These are phyloP conservation scores for Arthrobotrys iridis DNA, from an alignment of 2,329 filamentous ascomycete genomes.

Conservation along the genomic window DNA sequence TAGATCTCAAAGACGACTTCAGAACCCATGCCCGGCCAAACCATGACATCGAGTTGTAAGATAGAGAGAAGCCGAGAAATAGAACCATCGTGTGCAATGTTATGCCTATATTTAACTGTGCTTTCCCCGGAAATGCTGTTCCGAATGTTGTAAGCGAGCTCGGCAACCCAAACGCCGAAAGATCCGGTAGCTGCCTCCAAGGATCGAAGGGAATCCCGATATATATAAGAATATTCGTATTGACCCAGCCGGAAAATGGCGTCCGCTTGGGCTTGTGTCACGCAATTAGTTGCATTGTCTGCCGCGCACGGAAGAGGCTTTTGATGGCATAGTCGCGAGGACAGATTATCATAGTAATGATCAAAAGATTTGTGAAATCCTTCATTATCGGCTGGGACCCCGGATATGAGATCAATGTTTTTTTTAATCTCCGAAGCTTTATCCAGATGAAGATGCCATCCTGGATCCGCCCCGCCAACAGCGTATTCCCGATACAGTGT, in stretches of 20 bases:
- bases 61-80: conserved; percentile 74
- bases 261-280: conserved; percentile 72
- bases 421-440: conserved; percentile 68
- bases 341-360: conserved; percentile 87
- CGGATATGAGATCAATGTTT: conserved; percentile 74
- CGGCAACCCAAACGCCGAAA: conserved; percentile 78
- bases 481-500: conserved; percentile 62
- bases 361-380: conserved; percentile 79
- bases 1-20: conserved; percentile 83
- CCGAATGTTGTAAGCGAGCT: conserved; percentile 74
- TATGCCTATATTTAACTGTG: conserved; percentile 73
- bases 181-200: conserved; percentile 71
- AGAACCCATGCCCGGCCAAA: conserved; percentile 84
- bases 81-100: conserved; percentile 82
- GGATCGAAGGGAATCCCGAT: conserved; percentile 73
- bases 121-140: conserved; percentile 63
- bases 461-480: conserved; percentile 63
- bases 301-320: conserved; percentile 75
- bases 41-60: conserved; percentile 78
- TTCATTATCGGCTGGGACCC: conserved; percentile 67
- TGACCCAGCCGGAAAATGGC: conserved; percentile 78
- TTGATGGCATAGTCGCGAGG: conserved; percentile 78
- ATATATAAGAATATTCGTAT: conserved; percentile 83
- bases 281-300: conserved; percentile 67
- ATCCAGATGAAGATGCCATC: conserved; percentile 74